Conservation (phyloP, 768 basidiomycete species). For the Cubamyces lactineus region DNA sequence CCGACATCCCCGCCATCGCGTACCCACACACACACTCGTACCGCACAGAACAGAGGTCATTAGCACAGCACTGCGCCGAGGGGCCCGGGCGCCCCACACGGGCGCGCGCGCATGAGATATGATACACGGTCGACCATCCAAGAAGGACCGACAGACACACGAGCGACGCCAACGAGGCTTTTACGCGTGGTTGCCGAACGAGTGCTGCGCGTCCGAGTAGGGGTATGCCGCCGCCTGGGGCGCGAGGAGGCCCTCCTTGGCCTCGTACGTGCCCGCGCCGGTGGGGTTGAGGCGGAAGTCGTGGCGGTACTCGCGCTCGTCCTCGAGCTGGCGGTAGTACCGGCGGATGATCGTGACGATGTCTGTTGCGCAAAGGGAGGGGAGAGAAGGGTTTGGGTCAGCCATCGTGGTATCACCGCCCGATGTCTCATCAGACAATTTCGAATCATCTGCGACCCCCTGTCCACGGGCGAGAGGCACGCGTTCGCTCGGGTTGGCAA, state of each 20-base stretch:
- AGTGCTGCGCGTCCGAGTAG: constrained; percentile 31
- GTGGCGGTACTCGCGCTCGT: constrained; percentile 30
- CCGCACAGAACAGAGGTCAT: background rate
- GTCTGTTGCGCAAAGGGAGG: constrained; percentile 19
- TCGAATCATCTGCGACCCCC: too few relatives aligned
- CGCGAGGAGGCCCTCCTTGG: constrained; percentile 34
- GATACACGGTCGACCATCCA: constrained; percentile 1
- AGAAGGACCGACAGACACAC: background rate
- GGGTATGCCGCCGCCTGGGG: constrained; percentile 29
- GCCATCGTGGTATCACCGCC: constrained; percentile 12
- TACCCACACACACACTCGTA: too few relatives aligned
- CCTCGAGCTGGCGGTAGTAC: constrained; percentile 36
- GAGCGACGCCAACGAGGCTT: too few relatives aligned
- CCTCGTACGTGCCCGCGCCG: constrained; percentile 30
- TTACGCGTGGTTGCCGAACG: constrained; percentile 27
- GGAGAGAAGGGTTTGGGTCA: background rate
- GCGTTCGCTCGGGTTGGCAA: background rate
- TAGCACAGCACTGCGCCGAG: background rate
- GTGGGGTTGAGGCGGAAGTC: constrained; percentile 26
- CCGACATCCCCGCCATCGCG: background rate
- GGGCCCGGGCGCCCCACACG: background rate
- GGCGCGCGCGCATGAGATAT: constrained; percentile 3
- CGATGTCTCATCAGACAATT: constrained; percentile 4
- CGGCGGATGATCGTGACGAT: constrained; percentile 33
- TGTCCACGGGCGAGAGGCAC: background rate